These are phyloP conservation scores for Ceratorhiza oryzae-sativae DNA, from an alignment of 1,284 basidiomycete species.

Conservation along the genomic window DNA sequence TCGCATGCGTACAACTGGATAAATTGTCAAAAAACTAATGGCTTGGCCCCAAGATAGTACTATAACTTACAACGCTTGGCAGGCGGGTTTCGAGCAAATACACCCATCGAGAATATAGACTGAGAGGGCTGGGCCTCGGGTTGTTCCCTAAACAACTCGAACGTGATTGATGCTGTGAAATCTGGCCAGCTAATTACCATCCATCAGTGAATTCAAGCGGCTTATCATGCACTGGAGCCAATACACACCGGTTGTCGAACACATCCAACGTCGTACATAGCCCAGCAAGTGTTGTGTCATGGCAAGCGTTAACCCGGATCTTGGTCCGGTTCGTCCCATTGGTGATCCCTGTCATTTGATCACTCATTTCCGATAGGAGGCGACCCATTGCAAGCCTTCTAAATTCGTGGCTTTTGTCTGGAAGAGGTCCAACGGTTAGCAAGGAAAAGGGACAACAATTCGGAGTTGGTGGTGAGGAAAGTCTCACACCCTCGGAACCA, in stretches of 20 bases:
- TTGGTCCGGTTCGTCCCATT: constrained; percentile 59
- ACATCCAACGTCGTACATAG: constrained; percentile 73
- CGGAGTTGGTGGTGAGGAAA: background rate
- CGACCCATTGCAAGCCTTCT: constrained; percentile 79
- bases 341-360: constrained; percentile 66
- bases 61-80: constrained; percentile 17
- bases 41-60: background rate
- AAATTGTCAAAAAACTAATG: background rate
- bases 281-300: constrained; percentile 75
- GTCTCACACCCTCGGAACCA: constrained; percentile 71
- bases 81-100: constrained; percentile 19
- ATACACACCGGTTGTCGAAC: constrained; percentile 70
- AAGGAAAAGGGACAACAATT: background rate
- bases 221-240: background rate
- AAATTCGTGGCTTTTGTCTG: constrained; percentile 77
- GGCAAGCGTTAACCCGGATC: constrained; percentile 61
- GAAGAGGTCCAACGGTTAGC: background rate
- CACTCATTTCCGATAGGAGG: constrained; percentile 67
- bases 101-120: constrained; percentile 19
- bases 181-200: constrained; percentile 66
- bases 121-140: background rate
- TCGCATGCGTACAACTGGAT: constrained; percentile 72
- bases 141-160: constrained; percentile 68
- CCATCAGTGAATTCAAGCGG: background rate
- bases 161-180: constrained; percentile 74